phyloP scores from a whole-genome alignment of 768 basidiomycete genomes.

The Termitomyces sp. region DNA sequence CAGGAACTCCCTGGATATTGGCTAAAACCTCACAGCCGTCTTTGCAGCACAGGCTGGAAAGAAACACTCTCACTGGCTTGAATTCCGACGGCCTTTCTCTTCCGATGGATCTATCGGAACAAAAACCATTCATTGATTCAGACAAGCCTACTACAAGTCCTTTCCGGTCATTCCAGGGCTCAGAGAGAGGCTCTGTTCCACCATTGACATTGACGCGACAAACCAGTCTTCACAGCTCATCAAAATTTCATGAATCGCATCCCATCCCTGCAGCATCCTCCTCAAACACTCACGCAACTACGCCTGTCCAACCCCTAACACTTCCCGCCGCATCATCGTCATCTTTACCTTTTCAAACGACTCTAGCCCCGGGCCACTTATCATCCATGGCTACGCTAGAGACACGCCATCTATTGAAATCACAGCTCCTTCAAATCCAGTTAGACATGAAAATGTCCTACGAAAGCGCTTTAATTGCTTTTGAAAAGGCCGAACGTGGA shows the following conservation, averaged over 20 bases:
- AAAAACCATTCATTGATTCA: slow-evolving; percentile 4
- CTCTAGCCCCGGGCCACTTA: not conserved
- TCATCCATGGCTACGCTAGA: not conserved
- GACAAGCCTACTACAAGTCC: not conserved
- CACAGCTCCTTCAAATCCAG: not conserved
- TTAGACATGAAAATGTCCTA: slow-evolving; percentile 2
- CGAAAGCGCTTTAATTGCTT: slow-evolving; percentile 7
- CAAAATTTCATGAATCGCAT: not conserved
- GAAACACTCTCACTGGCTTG: not conserved
- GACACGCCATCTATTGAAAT: not conserved
- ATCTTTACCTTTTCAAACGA: not conserved
- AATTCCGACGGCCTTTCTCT: not conserved
- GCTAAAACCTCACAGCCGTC: not conserved
- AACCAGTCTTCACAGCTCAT: not conserved
- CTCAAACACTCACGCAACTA: not conserved
- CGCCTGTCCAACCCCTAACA: not conserved
- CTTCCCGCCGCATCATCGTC: not conserved
- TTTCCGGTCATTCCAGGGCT: not conserved
- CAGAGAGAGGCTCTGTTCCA: not conserved
- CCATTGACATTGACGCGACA: not conserved
- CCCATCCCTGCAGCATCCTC: not conserved
- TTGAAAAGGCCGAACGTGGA: slow-evolving; percentile 3
- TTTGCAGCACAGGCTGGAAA: slow-evolving; percentile 9
- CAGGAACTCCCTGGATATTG: not conserved
- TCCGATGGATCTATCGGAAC: slow-evolving; percentile 3